These are phyloP conservation scores for Rosa chinensis DNA, from an alignment of 306 rosid genomes.

Conservation along the genomic window DNA sequence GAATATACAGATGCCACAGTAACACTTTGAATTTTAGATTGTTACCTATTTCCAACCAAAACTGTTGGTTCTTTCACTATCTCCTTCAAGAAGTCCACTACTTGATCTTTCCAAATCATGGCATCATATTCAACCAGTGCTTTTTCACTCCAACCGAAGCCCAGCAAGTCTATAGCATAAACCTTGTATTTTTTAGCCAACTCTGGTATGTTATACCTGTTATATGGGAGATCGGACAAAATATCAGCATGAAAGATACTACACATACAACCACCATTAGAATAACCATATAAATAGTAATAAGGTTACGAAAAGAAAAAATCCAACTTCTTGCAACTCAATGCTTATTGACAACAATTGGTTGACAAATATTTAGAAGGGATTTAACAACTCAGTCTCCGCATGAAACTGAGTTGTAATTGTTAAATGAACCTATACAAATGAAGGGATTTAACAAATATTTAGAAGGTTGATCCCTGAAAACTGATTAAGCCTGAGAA, in stretches of 20 bases:
- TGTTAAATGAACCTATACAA: no score
- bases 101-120: conserved; percentile 89
- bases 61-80: conserved; percentile 85
- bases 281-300: not conserved
- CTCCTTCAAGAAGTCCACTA: conserved; percentile 80
- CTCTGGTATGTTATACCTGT: conserved; percentile 90
- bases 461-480: not conserved
- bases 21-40: not conserved
- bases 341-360: not conserved
- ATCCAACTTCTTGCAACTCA: not conserved
- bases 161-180: conserved; percentile 91
- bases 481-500: no score
- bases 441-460: not conserved
- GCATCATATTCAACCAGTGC: conserved; percentile 93
- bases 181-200: conserved; percentile 85
- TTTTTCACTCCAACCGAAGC: conserved; percentile 99
- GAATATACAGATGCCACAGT: not conserved
- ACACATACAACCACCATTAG: not conserved
- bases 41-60: conserved; percentile 85
- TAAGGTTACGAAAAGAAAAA: not conserved
- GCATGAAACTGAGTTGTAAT: no score
- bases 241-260: not conserved
- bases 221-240: conserved; percentile 5
- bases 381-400: no score
- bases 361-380: no score